phyloP scores from a whole-genome alignment of 331 rosid genomes.

The Rosa hybrid region DNA sequence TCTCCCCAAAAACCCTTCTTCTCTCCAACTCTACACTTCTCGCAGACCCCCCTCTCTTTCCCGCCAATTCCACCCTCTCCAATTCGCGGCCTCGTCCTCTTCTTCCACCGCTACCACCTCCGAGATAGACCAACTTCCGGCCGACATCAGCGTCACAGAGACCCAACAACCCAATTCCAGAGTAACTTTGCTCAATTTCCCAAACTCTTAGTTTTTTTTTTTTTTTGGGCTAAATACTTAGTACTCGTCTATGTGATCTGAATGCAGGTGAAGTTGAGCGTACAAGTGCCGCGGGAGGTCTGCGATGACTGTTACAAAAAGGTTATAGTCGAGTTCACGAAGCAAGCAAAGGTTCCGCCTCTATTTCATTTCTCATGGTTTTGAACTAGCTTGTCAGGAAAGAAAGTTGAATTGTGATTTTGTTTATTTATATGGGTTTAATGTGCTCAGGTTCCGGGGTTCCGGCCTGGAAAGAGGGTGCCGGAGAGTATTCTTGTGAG shows the following conservation, averaged over 20 bases:
- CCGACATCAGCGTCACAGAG: slow-evolving; percentile 56
- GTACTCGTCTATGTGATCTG: background rate
- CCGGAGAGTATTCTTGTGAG: slow-evolving; percentile 72
- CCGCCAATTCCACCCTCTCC: slow-evolving; percentile 43
- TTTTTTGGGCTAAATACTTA: background rate
- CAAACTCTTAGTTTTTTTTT: background rate
- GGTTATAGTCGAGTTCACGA: slow-evolving; percentile 71
- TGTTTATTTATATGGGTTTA: slow-evolving; percentile 16
- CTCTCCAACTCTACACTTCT: slow-evolving; percentile 41
- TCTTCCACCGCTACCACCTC: slow-evolving; percentile 43
- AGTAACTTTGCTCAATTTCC: slow-evolving; percentile 30
- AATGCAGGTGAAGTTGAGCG: slow-evolving; percentile 76
- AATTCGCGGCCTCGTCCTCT: slow-evolving; percentile 45
- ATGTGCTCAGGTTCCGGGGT: slow-evolving; percentile 71
- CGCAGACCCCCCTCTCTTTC: slow-evolving; percentile 40
- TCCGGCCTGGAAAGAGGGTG: slow-evolving; percentile 74
- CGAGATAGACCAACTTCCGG: slow-evolving; percentile 63
- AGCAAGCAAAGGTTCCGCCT: slow-evolving; percentile 65
- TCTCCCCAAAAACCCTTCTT: slow-evolving; percentile 20
- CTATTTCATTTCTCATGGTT: slow-evolving; percentile 1
- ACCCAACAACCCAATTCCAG: slow-evolving; percentile 66
- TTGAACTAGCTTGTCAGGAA: slow-evolving; percentile 17
- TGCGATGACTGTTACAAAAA: slow-evolving; percentile 78
- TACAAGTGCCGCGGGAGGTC: slow-evolving; percentile 76
- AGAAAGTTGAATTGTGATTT: slow-evolving; percentile 11